Evolutionary conservation across 371 early-diverging fungal species (phyloP), one percentile per base, ranked within the genome.

Genomic region (Pancytospora philotis): DNA sequence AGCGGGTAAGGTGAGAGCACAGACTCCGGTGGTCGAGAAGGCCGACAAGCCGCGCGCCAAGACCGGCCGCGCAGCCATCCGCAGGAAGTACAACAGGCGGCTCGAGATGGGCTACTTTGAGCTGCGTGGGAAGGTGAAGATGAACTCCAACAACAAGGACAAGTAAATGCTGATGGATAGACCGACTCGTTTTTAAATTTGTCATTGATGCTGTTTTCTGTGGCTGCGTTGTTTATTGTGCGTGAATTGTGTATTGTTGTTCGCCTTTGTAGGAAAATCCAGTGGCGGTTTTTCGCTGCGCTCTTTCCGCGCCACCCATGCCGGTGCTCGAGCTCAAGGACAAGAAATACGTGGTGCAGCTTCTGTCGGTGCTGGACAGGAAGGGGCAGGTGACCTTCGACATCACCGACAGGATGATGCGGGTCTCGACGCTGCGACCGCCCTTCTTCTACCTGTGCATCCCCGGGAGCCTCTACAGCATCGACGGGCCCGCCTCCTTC

Each of bases 1-100:
- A 66, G 95, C 98, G 85, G 98, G 98, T 87, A 98, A 98, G 86
- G 98, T 98, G 81, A 92, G 94, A 90, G 89, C 89, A 77, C 93
- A 94, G 82, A 91, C 91, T 80, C 95, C 98, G 80, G 93, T 93
- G 86, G 95, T 94, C 72, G 92, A 91, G 81, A 89, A 90, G 86
- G 86, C 88, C 83, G 94, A 94, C 81, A 92, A 95, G 87, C 85
- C 88, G 84, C 94, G 90, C 87, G 31, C 62, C 32, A 73, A 69
- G 62, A 79, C 73, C 82, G 88, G 97, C 82, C 93, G 97, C 81
- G 93, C 94, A 76, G 89, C 89, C 86, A 93, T 93, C 89, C 86
- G 98, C 83, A 85, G 88, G 72, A 84, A 86, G 74, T 98, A 93
- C 88, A 92, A 87, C 85, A 90, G 93, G 78, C 90, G 98, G 74